Base-by-base conservation (phyloP, 768 basidiomycete species). In the Lactarius akahatsu region DNA sequence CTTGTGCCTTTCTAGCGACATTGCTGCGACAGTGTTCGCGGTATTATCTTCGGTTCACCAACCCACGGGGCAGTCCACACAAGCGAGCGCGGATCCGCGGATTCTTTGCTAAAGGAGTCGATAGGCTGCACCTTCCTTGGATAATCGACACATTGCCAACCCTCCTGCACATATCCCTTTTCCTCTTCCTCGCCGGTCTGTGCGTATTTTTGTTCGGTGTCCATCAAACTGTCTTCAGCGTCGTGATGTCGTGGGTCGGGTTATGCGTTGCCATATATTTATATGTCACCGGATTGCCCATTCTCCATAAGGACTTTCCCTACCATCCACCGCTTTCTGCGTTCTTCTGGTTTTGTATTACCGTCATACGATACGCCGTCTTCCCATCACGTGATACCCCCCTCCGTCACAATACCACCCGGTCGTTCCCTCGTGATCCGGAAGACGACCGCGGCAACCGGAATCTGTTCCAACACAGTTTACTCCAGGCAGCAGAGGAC, bases 181-280 rank as follows among this genome's bases (percentile, higher is more conserved):
- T 61, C 62, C 50, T 70, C 11, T 70, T 70, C 59, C 57, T 70
- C 26, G 18, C 38, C 3, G 67, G 69, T 2, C 67, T 70, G 16
- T 0, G 55, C 26, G n/a, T 63, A 10, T 68, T 68, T 28, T 38
- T 70, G 26, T 68, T 59, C n/a, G 57, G 57, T 16, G 55, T 69
- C n/a, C 13, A 70, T n/a, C n/a, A 28, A 16, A 45, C 61, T 0
- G 45, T 68, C 11, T 64, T 64, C 36, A 52, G 3, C 0, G 57
- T 23, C 3, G 57, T n/a, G 6, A 10, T 23, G 1, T 36, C 18
- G 43, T 64, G 63, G 56, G 20, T 64, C 15, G 63, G 43, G 30
- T 1, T 58, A 2, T 64, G 63, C 36, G 20, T 36, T 66, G 30
- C n/a, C n/a, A n/a, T n/a, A n/a, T n/a, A n/a, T n/a, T n/a, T n/a